Base-by-base conservation (phyloP, 2,329 filamentous ascomycete species). In the Monosporascus sp. region DNA sequence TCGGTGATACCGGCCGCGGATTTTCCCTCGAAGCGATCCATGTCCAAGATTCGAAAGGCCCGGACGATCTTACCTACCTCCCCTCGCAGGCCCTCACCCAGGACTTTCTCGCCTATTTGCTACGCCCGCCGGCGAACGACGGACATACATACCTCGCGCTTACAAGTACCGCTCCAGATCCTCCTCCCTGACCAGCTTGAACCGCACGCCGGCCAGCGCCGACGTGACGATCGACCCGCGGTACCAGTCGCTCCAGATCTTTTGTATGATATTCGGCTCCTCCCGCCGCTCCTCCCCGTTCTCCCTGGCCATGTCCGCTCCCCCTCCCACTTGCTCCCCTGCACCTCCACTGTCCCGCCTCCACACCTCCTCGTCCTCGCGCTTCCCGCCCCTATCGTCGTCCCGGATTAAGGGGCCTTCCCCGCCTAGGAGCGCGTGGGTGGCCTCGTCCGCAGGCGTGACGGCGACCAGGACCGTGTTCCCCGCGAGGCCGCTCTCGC, bases 241-340 rank as follows among this genome's bases (percentile, higher is more conserved):
- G 53, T 76, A 68, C 71, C 76, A 78, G 5, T 74, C 72, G 43
- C 68, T 68, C 76, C 76, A 79, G 37, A 78, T 72, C 66, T 73
- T 75, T 63, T 78, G 74, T 60, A 79, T 68, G 17, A 75, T 63
- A 65, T 69, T 67, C 35, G 65, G 65, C 51, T 61, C 55, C 2
- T 55, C 54, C 28, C 26, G 37, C 18, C 46, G 67, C 49, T 67
- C 65, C 48, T 38, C 28, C 44, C 35, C 46, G 41, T 31, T 47
- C 45, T 44, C 17, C 9, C 43, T 26, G 49, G 37, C 47, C 46
- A 53, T 3, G 35, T 38, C 48, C 51, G n/a, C 28, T 49, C 26
- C 51, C 26, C 20, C 37, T 37, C 41, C 49, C 35, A 3, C 47
- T 35, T 35, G 40, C 20, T 52, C 43, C 35, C 49, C 20, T 38